Evolutionary conservation across 2,329 filamentous ascomycete genomes (phyloP), one percentile per base, ranked within the genome.

Genomic region (Ceratocystis cacaofunesta): DNA sequence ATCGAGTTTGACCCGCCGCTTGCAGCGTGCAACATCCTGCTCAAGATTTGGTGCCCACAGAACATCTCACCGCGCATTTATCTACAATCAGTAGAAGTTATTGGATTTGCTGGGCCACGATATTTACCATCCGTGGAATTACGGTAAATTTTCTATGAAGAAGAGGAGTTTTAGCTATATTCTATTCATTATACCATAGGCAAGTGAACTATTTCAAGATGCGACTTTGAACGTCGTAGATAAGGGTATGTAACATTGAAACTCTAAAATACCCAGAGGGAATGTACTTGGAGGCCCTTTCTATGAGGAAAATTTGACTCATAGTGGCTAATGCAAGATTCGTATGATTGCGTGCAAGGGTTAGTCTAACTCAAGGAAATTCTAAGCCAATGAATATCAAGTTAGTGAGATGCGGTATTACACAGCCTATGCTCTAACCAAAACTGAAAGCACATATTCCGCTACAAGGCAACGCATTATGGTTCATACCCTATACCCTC

Each of bases 1-100:
- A 88, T 97, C 70, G 86, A 84, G 67, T 96, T 97, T 70, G 84
- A 92, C 70, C 88, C 90, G 66, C 87, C 88, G 0, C 82, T 94
- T 67, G 90, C 89, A 10, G 89, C 89, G 4, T 83, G 89, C 66
- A 95, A 88, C 73, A 87, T 97, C 63, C 76, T 96, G 52, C 78
- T 97, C 69, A 96, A 96, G 78, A 84, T 96, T 73, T 96, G 90
- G 89, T 91, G 86, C 70, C 88, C 88, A 1, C 83, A 84, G 67
- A 82, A 84, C 30, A 84, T 86, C 61, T 79, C 82, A 3, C 70
- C 73, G 4, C 78, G 78, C 67, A 95, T 95, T 71, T 22, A 28
- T 32, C 90, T 97, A 48, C 88, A 96, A 74, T 90, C 87, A 58
- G 86, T 96, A 28, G 82, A 91, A 66, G 88, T 86, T 1, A 86